phyloP scores from a whole-genome alignment of 176 grass and related monocot species.

The Luzula sylvatica region DNA sequence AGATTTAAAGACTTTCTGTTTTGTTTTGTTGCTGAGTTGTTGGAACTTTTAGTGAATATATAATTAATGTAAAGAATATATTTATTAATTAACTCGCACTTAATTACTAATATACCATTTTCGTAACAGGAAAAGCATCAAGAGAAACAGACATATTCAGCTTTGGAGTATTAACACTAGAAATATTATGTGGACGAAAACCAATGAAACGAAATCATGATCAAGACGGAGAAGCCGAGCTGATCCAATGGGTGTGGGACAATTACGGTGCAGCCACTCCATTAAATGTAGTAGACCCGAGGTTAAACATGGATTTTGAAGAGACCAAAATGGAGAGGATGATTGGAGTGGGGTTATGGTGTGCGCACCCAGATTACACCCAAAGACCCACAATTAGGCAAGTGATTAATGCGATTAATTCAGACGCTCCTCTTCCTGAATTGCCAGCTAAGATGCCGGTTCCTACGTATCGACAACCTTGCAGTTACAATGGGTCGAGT shows the following conservation, averaged over 20 bases:
- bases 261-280: slow-evolving; percentile 22
- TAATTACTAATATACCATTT: slow-evolving; percentile 15
- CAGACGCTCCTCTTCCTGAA: slow-evolving; percentile 4
- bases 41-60: no score
- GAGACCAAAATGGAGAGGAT: slow-evolving; percentile 24
- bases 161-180: slow-evolving; percentile 40
- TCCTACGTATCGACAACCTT: slow-evolving; percentile 3
- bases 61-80: no score
- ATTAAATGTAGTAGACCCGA: slow-evolving; percentile 18
- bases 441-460: slow-evolving; percentile 9
- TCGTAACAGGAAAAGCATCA: slow-evolving; percentile 25
- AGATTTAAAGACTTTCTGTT: no score
- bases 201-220: slow-evolving; percentile 14
- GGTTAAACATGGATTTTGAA: slow-evolving; percentile 33
- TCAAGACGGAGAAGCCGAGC: slow-evolving; percentile 6
- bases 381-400: slow-evolving; percentile 36
- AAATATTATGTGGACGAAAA: slow-evolving; percentile 27
- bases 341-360: slow-evolving; percentile 47
- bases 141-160: slow-evolving; percentile 39
- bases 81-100: not conserved
- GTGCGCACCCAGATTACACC: slow-evolving; percentile 41
- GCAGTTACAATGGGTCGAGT: not conserved
- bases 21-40: no score
- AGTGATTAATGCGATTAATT: slow-evolving; percentile 31
- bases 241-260: slow-evolving; percentile 35